A percentile compares a stretch with the other conserved stretches of the same genome.
Conservation (phyloP, 257 asterid species). For the Cordia subcordata region DNA sequence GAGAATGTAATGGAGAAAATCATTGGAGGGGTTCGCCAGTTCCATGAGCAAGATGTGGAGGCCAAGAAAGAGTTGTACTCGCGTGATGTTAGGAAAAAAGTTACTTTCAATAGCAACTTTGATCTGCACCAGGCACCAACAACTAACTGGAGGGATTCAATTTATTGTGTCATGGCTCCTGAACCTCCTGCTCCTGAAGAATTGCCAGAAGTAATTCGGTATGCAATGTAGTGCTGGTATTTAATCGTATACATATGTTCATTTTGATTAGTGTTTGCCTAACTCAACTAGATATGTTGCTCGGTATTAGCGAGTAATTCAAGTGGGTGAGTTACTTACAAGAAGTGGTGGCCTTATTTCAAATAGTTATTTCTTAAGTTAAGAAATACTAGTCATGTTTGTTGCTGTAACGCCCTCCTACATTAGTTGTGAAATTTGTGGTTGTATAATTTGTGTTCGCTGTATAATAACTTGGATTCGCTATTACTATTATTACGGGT, state of each 20-base stretch:
- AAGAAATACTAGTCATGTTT: no score
- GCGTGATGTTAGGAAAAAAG: slow-evolving; percentile 6
- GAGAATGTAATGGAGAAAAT: slow-evolving; percentile 11
- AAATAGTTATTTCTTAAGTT: no score
- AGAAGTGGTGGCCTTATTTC: no score
- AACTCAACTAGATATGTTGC: no score
- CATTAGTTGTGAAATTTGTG: no score
- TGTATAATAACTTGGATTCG: no score
- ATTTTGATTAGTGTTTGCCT: no score
- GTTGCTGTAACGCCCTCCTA: no score
- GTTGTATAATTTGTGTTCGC: no score
- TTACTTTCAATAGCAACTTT: slow-evolving; percentile 16
- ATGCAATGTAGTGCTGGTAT: neutral
- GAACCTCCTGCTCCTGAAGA: slow-evolving; percentile 17
- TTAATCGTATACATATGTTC: neutral
- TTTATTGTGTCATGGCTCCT: slow-evolving; percentile 15
- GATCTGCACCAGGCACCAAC: slow-evolving; percentile 17
- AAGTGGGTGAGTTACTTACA: no score
- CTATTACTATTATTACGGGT: no score
- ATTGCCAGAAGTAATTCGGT: slow-evolving; percentile 18
- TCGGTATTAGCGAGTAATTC: no score
- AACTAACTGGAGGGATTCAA: slow-evolving; percentile 24
- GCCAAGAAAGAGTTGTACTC: slow-evolving; percentile 14
- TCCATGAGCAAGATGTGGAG: slow-evolving; percentile 28
- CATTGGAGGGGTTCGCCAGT: slow-evolving; percentile 13